A percentile compares a stretch with the other conserved stretches of the same genome.
phyloP scores from a whole-genome alignment of 2,329 filamentous ascomycete species.

The Ophiocordyceps camponoti-saundersi region DNA sequence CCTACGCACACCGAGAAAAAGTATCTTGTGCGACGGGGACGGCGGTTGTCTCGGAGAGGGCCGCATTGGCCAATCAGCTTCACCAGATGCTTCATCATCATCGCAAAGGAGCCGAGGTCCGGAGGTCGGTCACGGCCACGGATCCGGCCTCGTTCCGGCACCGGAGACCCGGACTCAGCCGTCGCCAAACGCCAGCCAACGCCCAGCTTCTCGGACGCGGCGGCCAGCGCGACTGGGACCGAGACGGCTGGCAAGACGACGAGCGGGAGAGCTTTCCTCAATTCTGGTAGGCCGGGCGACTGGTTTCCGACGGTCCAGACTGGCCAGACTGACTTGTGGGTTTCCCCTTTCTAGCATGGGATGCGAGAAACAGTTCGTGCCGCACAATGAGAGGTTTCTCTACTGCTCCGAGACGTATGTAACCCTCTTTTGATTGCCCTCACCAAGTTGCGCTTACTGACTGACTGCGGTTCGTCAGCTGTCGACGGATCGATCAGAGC shows the following conservation, averaged over 20 bases:
- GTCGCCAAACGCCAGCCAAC: slow-evolving; percentile 22
- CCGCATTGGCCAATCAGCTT: slow-evolving; percentile 1
- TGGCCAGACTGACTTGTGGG: slow-evolving; percentile 1
- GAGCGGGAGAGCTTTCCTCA: slow-evolving; percentile 48
- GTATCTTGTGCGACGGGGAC: not conserved
- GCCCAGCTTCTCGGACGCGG: slow-evolving; percentile 30
- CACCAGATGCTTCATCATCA: slow-evolving; percentile 32
- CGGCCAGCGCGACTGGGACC: slow-evolving; percentile 28
- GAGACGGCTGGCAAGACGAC: slow-evolving; percentile 33
- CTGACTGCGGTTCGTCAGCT: slow-evolving; percentile 17
- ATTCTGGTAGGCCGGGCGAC: slow-evolving; percentile 35
- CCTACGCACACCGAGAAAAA: no score
- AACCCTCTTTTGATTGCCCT: not conserved
- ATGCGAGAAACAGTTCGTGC: slow-evolving; percentile 49
- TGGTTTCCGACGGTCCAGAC: not conserved
- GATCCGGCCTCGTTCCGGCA: slow-evolving; percentile 23
- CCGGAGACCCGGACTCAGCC: slow-evolving; percentile 28
- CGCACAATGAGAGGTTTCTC: slow-evolving; percentile 36
- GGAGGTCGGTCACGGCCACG: slow-evolving; percentile 29
- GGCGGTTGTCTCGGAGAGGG: not conserved
- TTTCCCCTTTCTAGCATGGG: slow-evolving; percentile 32
- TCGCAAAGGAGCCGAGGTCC: slow-evolving; percentile 34
- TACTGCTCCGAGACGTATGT: slow-evolving; percentile 48
- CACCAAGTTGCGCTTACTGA: not conserved
- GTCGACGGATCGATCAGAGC: slow-evolving; percentile 35